These are phyloP conservation scores for Fraxinus pennsylvanica DNA, from an alignment of 257 asterid species.

Conservation along the genomic window DNA sequence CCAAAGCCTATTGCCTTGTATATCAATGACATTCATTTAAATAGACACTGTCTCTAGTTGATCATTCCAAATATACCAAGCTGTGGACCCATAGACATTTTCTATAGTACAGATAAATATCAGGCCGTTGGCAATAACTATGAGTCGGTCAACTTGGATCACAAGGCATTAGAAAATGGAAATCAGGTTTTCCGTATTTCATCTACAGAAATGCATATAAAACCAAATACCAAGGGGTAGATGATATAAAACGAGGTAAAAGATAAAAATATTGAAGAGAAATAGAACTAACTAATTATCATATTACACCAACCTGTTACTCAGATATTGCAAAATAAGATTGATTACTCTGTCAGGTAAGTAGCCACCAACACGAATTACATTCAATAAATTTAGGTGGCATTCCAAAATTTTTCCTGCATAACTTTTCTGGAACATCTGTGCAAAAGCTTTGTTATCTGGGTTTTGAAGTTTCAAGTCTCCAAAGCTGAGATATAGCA, in stretches of 20 bases:
- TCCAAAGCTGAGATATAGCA: conserved; percentile 65
- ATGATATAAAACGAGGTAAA: not conserved
- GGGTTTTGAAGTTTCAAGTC: conserved; percentile 90
- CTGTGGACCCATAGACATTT: not conserved
- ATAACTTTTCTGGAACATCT: conserved; percentile 89
- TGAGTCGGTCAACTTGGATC: not conserved
- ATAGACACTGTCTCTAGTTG: not conserved
- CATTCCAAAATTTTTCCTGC: conserved; percentile 93
- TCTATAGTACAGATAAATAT: not conserved
- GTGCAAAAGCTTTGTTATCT: conserved; percentile 90
- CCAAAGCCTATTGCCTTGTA: not conserved
- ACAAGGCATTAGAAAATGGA: not conserved
- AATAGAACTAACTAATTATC: conserved; percentile 5
- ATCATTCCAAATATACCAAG: not conserved
- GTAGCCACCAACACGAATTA: conserved; percentile 84
- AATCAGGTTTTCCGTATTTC: not conserved
- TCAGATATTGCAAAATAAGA: conserved; percentile 86
- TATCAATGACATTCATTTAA: not conserved
- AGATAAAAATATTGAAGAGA: conserved; percentile 7
- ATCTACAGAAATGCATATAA: not conserved
- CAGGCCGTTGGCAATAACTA: conserved; percentile 5
- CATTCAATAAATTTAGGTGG: conserved; percentile 82
- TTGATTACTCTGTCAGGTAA: conserved; percentile 93
- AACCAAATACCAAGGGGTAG: not conserved
- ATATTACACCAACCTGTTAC: conserved; percentile 65